Conservation (phyloP, 2,329 filamentous ascomycete genomes). For the Fusarium newnesense region DNA sequence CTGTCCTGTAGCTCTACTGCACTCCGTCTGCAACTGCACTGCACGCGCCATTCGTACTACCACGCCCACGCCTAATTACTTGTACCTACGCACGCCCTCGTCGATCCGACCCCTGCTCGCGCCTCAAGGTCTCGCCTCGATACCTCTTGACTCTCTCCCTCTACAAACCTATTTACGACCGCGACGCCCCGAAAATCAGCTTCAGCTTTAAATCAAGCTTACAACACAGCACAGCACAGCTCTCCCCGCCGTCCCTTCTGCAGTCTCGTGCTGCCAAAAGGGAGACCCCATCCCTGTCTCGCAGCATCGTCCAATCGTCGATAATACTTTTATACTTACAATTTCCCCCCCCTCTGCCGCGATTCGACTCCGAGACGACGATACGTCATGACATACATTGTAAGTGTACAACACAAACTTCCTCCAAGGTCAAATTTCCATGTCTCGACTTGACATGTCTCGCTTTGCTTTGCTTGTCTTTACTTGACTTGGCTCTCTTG, state of each 20-base stretch:
- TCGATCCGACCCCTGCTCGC: constrained; percentile 25
- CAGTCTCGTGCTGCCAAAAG: constrained; percentile 27
- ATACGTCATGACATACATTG: constrained; percentile 56
- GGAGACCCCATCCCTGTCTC: constrained; percentile 26
- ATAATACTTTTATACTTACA: constrained; percentile 15
- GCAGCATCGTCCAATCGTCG: constrained; percentile 32
- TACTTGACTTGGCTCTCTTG: constrained; percentile 16
- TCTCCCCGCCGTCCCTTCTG: constrained; percentile 1
- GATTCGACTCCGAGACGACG: constrained; percentile 31
- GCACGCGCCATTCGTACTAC: constrained; percentile 8
- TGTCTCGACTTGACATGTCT: constrained; percentile 11
- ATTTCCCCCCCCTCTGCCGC: constrained; percentile 11
- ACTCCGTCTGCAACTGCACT: constrained; percentile 12
- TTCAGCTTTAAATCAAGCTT: constrained; percentile 26
- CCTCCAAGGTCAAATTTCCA: constrained; percentile 26
- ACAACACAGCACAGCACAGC: neutral
- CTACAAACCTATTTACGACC: constrained; percentile 1
- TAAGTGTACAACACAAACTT: constrained; percentile 45
- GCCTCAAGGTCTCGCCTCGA: constrained; percentile 9
- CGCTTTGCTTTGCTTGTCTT: neutral
- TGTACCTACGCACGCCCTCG: constrained; percentile 11
- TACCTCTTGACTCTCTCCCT: constrained; percentile 1
- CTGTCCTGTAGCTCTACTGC: constrained; percentile 18
- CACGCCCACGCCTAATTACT: neutral
- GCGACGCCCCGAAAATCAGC: constrained; percentile 15